These are phyloP conservation scores for Lactarius quietus DNA, from an alignment of 768 basidiomycete species.

Conservation along the genomic window DNA sequence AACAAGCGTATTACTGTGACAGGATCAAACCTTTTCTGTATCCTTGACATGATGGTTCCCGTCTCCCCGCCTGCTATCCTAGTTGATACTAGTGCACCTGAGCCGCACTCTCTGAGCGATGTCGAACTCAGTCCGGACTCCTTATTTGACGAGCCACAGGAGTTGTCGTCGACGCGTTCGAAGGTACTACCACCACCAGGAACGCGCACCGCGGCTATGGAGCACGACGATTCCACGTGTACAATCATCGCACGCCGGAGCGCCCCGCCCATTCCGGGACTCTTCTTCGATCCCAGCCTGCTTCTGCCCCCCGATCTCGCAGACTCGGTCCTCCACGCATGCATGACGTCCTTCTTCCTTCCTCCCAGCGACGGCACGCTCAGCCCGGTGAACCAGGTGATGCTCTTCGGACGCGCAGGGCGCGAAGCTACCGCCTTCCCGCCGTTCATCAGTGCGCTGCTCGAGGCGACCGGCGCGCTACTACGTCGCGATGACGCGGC, in stretches of 20 bases:
- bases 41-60: constrained; percentile 2
- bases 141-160: constrained; percentile 46
- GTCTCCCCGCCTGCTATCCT: not conserved
- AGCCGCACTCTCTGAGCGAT: constrained; percentile 6
- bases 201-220: constrained; percentile 4
- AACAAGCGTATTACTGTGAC: not conserved
- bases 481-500: constrained; percentile 51
- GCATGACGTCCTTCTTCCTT: constrained; percentile 55
- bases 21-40: constrained; percentile 8
- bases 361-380: not conserved
- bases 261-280: constrained; percentile 59
- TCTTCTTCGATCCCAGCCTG: constrained; percentile 55
- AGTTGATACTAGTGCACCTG: not conserved
- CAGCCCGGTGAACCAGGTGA: constrained; percentile 63
- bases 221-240: constrained; percentile 8
- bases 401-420: constrained; percentile 69
- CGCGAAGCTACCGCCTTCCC: constrained; percentile 49
- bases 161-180: constrained; percentile 6
- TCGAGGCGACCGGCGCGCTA: constrained; percentile 46
- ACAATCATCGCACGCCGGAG: constrained; percentile 32
- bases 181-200: not conserved
- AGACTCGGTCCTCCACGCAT: constrained; percentile 45
- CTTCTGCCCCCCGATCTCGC: constrained; percentile 51
- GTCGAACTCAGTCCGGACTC: constrained; percentile 38
- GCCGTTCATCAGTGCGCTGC: constrained; percentile 48